These are phyloP conservation scores for Coffea eugenioides DNA, from an alignment of 257 asterid genomes.

Conservation along the genomic window DNA sequence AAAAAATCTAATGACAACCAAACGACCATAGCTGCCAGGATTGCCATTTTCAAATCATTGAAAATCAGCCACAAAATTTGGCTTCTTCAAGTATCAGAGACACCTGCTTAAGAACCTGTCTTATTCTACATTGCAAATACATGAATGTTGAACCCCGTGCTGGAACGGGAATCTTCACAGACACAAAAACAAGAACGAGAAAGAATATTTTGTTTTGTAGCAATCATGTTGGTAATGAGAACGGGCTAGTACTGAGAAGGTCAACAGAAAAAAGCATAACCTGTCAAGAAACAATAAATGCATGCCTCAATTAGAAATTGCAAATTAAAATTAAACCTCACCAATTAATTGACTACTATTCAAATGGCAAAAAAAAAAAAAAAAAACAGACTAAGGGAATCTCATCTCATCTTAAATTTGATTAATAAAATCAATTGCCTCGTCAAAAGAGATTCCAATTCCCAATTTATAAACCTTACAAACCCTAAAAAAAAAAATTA, in stretches of 20 bases:
- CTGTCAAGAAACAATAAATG: conserved; percentile 7
- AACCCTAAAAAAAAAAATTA: background rate
- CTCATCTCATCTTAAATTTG: background rate
- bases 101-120: conserved; percentile 12
- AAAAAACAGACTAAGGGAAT: background rate
- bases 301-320: background rate
- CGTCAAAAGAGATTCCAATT: background rate
- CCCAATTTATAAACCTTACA: background rate
- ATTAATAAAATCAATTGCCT: background rate
- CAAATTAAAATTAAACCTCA: background rate
- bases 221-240: conserved; percentile 9
- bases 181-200: conserved; percentile 8
- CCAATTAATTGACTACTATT: background rate
- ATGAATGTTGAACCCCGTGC: conserved; percentile 7
- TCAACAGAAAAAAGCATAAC: background rate
- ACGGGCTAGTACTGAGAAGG: conserved; percentile 5
- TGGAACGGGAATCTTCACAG: background rate
- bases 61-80: conserved; percentile 5
- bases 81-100: conserved; percentile 11
- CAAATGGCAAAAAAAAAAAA: background rate
- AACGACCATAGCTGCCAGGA: background rate
- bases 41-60: conserved; percentile 2
- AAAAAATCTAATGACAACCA: background rate
- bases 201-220: background rate
- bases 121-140: conserved; percentile 4